Evolutionary conservation across 2,329 filamentous ascomycete species (phyloP).

Genomic region (Colletotrichum sp.): DNA sequence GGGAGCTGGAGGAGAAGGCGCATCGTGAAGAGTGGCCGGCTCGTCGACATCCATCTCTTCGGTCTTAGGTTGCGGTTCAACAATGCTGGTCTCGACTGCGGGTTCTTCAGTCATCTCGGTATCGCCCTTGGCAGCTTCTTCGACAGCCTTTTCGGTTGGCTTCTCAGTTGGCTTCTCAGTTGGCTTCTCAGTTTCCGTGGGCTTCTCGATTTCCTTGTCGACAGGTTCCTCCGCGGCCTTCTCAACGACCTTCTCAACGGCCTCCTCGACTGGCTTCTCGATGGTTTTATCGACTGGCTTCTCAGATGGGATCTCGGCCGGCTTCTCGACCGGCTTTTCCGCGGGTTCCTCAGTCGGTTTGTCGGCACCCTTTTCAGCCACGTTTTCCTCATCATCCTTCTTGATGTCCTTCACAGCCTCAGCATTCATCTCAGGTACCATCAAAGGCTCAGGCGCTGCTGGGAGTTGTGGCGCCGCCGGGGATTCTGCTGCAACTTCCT

Average conservation of each 20-base stretch:
- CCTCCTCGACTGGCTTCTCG: not conserved
- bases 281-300: not conserved
- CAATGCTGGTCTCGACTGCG: not conserved
- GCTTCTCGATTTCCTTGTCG: not conserved
- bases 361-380: not conserved
- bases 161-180: not conserved
- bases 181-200: not conserved
- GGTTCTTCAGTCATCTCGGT: constrained; percentile 17
- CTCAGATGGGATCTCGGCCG: not conserved
- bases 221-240: not conserved
- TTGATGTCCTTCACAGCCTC: not conserved
- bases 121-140: constrained; percentile 1
- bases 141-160: not conserved
- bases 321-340: not conserved
- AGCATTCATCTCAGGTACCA: not conserved
- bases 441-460: not conserved
- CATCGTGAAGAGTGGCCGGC: not conserved
- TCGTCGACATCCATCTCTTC: constrained; percentile 48
- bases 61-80: constrained; percentile 36
- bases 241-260: not conserved
- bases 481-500: not conserved
- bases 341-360: not conserved
- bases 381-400: not conserved
- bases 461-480: not conserved
- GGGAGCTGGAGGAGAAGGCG: not conserved